Percentiles rank a stretch among this genome's conserved stretches.
phyloP scores from a whole-genome alignment of 306 rosid genomes.

The Cicer pinnatifidum region DNA sequence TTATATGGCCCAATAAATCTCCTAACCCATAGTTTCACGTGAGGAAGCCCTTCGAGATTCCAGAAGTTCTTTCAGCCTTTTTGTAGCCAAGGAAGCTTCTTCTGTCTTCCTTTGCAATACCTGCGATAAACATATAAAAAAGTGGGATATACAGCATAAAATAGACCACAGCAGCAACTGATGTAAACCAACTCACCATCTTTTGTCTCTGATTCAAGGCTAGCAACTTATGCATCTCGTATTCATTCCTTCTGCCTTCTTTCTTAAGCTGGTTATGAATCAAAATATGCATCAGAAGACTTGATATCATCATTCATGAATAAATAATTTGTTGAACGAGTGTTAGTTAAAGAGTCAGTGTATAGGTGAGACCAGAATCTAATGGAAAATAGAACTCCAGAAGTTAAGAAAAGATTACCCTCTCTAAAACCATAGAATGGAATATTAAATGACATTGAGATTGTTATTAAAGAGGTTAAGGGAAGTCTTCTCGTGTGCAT shows the following conservation, averaged over 20 bases:
- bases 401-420: slow-evolving; percentile 20
- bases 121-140: slow-evolving; percentile 47
- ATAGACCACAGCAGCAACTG: slow-evolving; percentile 16
- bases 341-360: slow-evolving; percentile 1
- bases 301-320: slow-evolving; percentile 15
- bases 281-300: slow-evolving; percentile 41
- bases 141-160: slow-evolving; percentile 35
- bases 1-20: slow-evolving; percentile 18
- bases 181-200: slow-evolving; percentile 65
- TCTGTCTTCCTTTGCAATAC: slow-evolving; percentile 96
- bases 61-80: slow-evolving; percentile 89
- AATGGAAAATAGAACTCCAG: neutral
- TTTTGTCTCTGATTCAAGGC: slow-evolving; percentile 98
- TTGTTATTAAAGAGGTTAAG: slow-evolving; percentile 1
- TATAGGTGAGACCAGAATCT: slow-evolving; percentile 27
- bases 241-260: slow-evolving; percentile 96
- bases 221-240: slow-evolving; percentile 94
- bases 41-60: slow-evolving; percentile 83
- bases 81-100: slow-evolving; percentile 92
- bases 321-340: slow-evolving; percentile 25
- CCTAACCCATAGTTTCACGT: slow-evolving; percentile 74
- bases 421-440: neutral
- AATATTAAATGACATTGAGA: slow-evolving; percentile 3
- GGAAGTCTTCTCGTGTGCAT: slow-evolving; percentile 29
- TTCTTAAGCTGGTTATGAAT: slow-evolving; percentile 81